phyloP scores from a whole-genome alignment of 2,329 filamentous ascomycete genomes.

The Aspergillus sp. region DNA sequence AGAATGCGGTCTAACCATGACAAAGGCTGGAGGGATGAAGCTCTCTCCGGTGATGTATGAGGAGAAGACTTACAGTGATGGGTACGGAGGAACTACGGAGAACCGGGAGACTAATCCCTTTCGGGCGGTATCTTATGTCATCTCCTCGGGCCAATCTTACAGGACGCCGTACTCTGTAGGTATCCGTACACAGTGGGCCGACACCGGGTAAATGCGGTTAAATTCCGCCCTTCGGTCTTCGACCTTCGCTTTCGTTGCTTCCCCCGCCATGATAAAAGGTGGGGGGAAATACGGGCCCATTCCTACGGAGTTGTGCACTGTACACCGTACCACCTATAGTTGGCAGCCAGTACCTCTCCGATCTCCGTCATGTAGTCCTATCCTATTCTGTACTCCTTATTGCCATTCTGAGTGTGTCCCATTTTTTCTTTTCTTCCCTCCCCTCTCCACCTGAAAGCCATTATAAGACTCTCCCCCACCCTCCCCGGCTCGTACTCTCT shows the following conservation, averaged over 20 bases:
- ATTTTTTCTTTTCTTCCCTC: too few species aligned
- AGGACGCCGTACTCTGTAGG: too few species aligned
- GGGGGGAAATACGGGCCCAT: too few species aligned
- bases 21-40: background rate
- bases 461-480: background rate
- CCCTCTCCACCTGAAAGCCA: background rate
- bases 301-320: too few species aligned
- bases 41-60: background rate
- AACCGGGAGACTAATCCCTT: too few species aligned
- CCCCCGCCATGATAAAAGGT: background rate
- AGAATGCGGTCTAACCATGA: constrained; percentile 22
- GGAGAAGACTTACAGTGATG: background rate
- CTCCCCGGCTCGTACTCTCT: too few species aligned
- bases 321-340: too few species aligned
- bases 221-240: background rate
- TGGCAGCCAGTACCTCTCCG: too few species aligned
- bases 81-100: too few species aligned
- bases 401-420: too few species aligned
- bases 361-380: too few species aligned
- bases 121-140: background rate
- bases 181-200: background rate
- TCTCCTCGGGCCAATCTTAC: background rate
- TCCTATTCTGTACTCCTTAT: too few species aligned
- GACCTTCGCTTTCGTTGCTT: background rate
- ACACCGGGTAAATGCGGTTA: background rate